A percentile compares a stretch with the other conserved stretches of the same genome.
These are phyloP conservation scores for Sphagnum tenellum DNA, from an alignment of 225 moss, liverwort and hornwort species.

Conservation along the genomic window DNA sequence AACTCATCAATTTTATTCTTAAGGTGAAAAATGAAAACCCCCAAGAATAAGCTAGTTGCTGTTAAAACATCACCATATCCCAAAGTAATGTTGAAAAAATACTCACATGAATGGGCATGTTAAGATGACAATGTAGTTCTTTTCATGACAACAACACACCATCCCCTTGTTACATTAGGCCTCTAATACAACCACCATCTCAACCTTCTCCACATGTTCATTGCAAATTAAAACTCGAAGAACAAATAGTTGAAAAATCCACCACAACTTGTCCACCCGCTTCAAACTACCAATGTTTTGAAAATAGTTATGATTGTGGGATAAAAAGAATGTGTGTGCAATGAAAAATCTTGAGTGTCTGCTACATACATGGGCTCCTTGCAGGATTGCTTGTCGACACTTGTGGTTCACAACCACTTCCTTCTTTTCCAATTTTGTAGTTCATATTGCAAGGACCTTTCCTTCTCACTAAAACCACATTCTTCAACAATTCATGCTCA, in stretches of 20 bases:
- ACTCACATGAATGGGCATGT: constrained; percentile 74
- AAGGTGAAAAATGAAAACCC: too few relatives aligned
- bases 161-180: constrained; percentile 56
- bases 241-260: constrained; percentile 61
- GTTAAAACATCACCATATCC: too few relatives aligned
- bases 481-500: constrained; percentile 67
- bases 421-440: constrained; percentile 33
- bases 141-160: constrained; percentile 81
- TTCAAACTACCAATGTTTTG: too few relatives aligned
- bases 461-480: constrained; percentile 81
- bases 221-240: constrained; percentile 94
- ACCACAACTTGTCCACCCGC: too few relatives aligned
- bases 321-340: too few relatives aligned
- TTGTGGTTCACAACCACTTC: constrained; percentile 95
- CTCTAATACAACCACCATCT: constrained; percentile 77
- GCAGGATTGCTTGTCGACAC: constrained; percentile 94
- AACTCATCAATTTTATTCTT: too few relatives aligned
- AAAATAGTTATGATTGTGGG: too few relatives aligned
- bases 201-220: constrained; percentile 72
- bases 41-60: too few relatives aligned
- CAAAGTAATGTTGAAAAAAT: background rate
- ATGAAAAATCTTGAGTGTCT: too few relatives aligned
- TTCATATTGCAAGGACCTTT: constrained; percentile 62
- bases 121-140: constrained; percentile 81
- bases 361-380: constrained; percentile 81